phyloP scores from a whole-genome alignment of 2,329 filamentous ascomycete genomes.

The Alternaria metachromatica region DNA sequence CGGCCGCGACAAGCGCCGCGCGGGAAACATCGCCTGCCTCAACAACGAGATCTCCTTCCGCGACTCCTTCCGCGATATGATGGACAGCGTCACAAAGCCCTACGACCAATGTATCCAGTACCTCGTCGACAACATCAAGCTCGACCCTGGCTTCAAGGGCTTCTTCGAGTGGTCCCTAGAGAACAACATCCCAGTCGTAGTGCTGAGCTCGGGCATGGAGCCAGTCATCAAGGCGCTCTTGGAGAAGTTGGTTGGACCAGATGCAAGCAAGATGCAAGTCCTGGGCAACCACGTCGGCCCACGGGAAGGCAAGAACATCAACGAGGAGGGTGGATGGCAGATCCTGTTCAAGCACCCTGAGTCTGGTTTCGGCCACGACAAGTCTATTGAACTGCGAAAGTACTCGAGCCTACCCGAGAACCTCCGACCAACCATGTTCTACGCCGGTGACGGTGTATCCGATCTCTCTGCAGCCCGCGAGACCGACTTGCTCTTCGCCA shows the following conservation, averaged over 20 bases:
- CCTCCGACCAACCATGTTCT: slow-evolving; percentile 83
- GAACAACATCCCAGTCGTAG: slow-evolving; percentile 89
- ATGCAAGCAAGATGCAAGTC: slow-evolving; percentile 81
- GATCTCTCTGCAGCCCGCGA: slow-evolving; percentile 75
- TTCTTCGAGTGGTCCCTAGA: slow-evolving; percentile 84
- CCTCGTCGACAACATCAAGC: slow-evolving; percentile 80
- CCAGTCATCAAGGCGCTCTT: slow-evolving; percentile 88
- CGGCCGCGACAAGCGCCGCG: slow-evolving; percentile 71
- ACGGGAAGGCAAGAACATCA: slow-evolving; percentile 76
- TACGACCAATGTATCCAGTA: slow-evolving; percentile 82
- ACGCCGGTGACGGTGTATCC: slow-evolving; percentile 68
- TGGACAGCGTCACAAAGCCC: slow-evolving; percentile 81
- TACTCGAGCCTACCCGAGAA: slow-evolving; percentile 75
- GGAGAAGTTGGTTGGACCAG: slow-evolving; percentile 79
- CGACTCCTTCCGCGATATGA: slow-evolving; percentile 88
- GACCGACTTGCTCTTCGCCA: slow-evolving; percentile 92
- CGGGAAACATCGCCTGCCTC: slow-evolving; percentile 80
- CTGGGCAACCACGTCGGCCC: slow-evolving; percentile 82
- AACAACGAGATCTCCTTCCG: slow-evolving; percentile 73
- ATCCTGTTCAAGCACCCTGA: slow-evolving; percentile 85
- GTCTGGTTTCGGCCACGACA: slow-evolving; percentile 93
- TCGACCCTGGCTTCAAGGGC: slow-evolving; percentile 86
- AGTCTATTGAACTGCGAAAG: slow-evolving; percentile 86
- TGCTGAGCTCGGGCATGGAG: slow-evolving; percentile 90
- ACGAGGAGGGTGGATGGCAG: slow-evolving; percentile 83